Evolutionary conservation across 2,329 filamentous ascomycete genomes (phyloP).

Genomic region (Neopestalotiopsis clavispora): DNA sequence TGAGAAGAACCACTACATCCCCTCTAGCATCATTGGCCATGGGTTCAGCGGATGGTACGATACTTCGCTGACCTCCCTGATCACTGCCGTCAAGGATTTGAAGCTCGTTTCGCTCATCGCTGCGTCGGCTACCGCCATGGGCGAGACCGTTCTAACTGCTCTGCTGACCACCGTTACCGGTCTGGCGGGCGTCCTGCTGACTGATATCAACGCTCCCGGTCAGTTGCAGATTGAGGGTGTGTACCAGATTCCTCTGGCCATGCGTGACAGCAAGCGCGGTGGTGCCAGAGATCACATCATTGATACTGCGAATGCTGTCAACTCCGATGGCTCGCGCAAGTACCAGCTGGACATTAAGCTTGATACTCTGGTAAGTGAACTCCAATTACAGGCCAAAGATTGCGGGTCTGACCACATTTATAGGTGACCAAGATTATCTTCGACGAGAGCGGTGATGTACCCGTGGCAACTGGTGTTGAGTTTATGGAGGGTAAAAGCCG

Average conservation of each 20-base stretch:
- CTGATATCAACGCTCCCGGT: slow-evolving; percentile 19
- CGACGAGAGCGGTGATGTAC: background rate
- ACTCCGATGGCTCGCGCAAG: slow-evolving; percentile 47
- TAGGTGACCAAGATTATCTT: slow-evolving; percentile 11
- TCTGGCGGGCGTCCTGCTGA: slow-evolving; percentile 7
- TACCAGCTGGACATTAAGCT: slow-evolving; percentile 39
- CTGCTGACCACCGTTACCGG: slow-evolving; percentile 24
- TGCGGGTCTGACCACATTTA: background rate
- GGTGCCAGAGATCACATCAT: slow-evolving; percentile 57
- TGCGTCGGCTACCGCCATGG: slow-evolving; percentile 50
- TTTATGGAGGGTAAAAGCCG: slow-evolving; percentile 2
- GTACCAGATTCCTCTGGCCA: slow-evolving; percentile 56
- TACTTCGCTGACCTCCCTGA: slow-evolving; percentile 51
- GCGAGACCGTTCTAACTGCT: slow-evolving; percentile 22
- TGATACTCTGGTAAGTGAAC: background rate
- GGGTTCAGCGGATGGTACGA: slow-evolving; percentile 62
- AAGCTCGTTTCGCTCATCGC: slow-evolving; percentile 51
- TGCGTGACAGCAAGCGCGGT: slow-evolving; percentile 46
- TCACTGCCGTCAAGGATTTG: slow-evolving; percentile 48
- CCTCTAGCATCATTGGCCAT: slow-evolving; percentile 47
- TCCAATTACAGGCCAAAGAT: background rate
- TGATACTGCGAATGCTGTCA: slow-evolving; percentile 48
- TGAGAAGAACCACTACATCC: slow-evolving; percentile 26
- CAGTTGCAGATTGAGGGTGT: background rate
- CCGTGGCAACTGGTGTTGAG: slow-evolving; percentile 14